Evolutionary conservation across 805 yeast species (phyloP), one percentile per base, ranked within the genome.

Genomic region (Candida fluviatilis): DNA sequence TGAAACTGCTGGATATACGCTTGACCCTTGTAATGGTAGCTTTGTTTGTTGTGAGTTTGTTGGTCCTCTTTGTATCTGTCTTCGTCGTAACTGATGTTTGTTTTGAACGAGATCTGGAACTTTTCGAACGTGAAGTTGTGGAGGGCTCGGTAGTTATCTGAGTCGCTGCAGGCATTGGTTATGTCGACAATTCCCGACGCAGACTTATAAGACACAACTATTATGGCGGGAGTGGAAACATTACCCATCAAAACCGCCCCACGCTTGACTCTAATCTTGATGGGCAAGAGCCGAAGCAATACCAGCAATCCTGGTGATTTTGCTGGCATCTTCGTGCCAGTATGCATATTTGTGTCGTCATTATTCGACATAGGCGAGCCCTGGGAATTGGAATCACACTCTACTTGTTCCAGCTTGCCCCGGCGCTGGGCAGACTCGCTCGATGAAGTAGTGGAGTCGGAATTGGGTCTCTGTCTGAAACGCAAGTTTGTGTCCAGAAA

Each of bases 171-270:
- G 0, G 80, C 58, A 11, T 61, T 61, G 3, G 68, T 57, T 8
- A 76, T 65, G 57, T 90, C 96, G 2, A 82, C 41, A 0, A 67
- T 39, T 0, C 88, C 89, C 11, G 61, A 60, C 1, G 78, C 78
- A 1, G 67, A 54, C 4, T 73, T 66, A 49, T 72, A 82, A 6
- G 88, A 80, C 3, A 74, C 65, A 3, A 88, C 79, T 31, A 84
- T 45, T 8, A 93, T 61, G 1, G 90, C 77, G 1, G 93, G 82
- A 0, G 96, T 88, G 12, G 77, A 72, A 42, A 73, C 69, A 57
- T 90, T 91, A 6, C 99, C 99, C 15, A 88, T 51, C 1, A 87
- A 83, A 18, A 87, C 35, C 0, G 95, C 82, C 1, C 91, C 88
- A 39, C 76, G 82, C 32, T 67, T 73, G 10, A 86, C 65, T 5